A percentile compares a stretch with the other conserved stretches of the same genome.
Evolutionary conservation across 2,329 filamentous ascomycete species (phyloP).

Genomic region (Pseudocercospora eumusae): DNA sequence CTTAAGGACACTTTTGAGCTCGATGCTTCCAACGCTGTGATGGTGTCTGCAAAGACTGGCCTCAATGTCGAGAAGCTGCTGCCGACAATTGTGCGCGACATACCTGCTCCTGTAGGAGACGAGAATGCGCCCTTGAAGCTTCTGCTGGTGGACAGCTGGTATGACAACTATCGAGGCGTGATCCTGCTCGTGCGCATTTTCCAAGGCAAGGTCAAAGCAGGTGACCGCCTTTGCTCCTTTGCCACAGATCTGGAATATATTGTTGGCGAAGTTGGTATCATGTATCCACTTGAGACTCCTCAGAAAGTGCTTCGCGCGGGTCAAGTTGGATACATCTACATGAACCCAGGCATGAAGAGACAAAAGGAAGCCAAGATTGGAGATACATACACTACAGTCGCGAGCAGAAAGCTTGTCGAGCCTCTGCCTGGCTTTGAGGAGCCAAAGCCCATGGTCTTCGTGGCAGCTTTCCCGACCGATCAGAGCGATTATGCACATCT

Average conservation of each 20-base stretch:
- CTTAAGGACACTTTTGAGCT: constrained; percentile 86
- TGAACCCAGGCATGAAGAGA: constrained; percentile 97
- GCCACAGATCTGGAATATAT: constrained; percentile 87
- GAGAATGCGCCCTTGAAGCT: constrained; percentile 72
- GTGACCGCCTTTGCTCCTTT: constrained; percentile 83
- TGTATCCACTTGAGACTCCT: constrained; percentile 84
- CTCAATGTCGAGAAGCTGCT: constrained; percentile 81
- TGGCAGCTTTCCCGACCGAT: constrained; percentile 92
- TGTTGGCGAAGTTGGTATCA: constrained; percentile 94
- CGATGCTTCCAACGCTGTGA: constrained; percentile 69
- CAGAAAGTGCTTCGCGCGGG: constrained; percentile 81
- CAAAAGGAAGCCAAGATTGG: constrained; percentile 95
- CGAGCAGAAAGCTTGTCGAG: constrained; percentile 72
- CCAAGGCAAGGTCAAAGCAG: constrained; percentile 78
- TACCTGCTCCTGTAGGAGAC: constrained; percentile 79
- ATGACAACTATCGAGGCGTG: constrained; percentile 92
- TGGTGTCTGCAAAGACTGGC: constrained; percentile 93
- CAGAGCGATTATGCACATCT: constrained; percentile 82
- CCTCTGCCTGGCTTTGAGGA: constrained; percentile 92
- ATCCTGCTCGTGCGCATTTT: constrained; percentile 89
- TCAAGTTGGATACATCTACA: constrained; percentile 94
- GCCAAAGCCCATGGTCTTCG: constrained; percentile 98
- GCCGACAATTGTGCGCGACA: constrained; percentile 79
- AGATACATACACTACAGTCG: constrained; percentile 86
- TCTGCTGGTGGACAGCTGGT: constrained; percentile 96